phyloP scores from a whole-genome alignment of 2,329 filamentous ascomycete genomes.

The Leptographium galeiforme region DNA sequence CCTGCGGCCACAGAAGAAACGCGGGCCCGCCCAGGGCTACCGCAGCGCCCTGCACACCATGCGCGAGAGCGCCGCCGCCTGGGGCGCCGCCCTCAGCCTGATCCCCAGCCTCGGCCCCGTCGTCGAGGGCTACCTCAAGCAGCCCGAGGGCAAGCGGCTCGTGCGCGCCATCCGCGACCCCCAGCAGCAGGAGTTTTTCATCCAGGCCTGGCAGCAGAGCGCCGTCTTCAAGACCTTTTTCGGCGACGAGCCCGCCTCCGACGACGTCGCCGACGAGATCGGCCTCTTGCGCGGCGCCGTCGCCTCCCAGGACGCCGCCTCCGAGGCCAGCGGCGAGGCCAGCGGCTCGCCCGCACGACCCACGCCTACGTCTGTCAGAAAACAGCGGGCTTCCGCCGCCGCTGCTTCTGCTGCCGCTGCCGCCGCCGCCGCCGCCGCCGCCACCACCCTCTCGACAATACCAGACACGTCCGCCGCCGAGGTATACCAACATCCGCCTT shows the following conservation, averaged over 20 bases:
- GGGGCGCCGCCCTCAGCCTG: constrained; percentile 22
- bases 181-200: constrained; percentile 22
- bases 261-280: background rate
- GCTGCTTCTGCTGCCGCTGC: background rate
- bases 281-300: no score
- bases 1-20: constrained; percentile 24
- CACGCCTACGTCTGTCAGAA: background rate
- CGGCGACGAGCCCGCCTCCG: constrained; percentile 1
- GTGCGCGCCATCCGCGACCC: constrained; percentile 21
- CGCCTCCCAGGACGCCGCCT: background rate
- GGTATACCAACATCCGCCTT: background rate
- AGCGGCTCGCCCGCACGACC: background rate
- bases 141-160: constrained; percentile 17
- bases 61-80: constrained; percentile 24
- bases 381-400: background rate
- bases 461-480: background rate
- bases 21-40: constrained; percentile 24
- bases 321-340: background rate
- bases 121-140: constrained; percentile 21
- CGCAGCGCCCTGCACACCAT: constrained; percentile 24
- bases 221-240: constrained; percentile 19
- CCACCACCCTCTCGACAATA: background rate
- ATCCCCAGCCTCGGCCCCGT: constrained; percentile 22
- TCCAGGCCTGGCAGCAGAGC: constrained; percentile 22
- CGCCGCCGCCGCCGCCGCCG: background rate